Percentiles rank a stretch among this genome's conserved stretches.
These are phyloP conservation scores for Backusella morwellensis DNA, from an alignment of 192 early-diverging fungal species.

Conservation along the genomic window DNA sequence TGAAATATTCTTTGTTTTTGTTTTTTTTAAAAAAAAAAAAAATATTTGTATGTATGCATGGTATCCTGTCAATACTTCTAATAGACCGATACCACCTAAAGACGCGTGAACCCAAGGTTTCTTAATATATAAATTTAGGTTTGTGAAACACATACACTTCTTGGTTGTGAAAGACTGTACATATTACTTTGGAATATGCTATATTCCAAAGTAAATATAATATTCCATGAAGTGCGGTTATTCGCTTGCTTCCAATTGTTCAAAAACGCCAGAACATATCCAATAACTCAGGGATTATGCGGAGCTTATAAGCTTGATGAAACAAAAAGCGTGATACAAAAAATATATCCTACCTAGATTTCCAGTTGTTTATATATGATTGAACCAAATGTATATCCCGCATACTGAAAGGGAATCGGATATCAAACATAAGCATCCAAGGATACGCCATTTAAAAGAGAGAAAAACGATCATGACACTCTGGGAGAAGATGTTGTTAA, in stretches of 20 bases:
- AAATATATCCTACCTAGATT: not conserved
- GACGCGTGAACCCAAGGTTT: not conserved
- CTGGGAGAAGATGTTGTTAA: not conserved
- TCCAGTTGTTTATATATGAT: not conserved
- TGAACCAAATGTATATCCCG: not conserved
- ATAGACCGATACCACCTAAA: not conserved
- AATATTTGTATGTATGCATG: not conserved
- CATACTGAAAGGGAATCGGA: not conserved
- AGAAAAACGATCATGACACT: not conserved
- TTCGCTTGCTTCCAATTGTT: not conserved
- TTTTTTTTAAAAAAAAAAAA: not conserved
- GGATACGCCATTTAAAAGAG: not conserved
- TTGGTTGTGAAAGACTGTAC: not conserved
- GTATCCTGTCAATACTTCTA: not conserved
- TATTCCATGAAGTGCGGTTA: not conserved
- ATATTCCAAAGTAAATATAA: not conserved
- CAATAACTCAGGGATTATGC: not conserved
- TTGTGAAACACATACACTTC: not conserved
- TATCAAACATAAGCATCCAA: not conserved
- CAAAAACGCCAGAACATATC: not conserved
- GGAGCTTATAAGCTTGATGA: not conserved
- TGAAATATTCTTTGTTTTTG: not conserved
- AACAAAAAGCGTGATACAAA: not conserved
- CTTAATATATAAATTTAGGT: not conserved
- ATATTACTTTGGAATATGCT: not conserved